phyloP scores from a whole-genome alignment of 148 eudicot species.

The Dysphania ambrosioides region DNA sequence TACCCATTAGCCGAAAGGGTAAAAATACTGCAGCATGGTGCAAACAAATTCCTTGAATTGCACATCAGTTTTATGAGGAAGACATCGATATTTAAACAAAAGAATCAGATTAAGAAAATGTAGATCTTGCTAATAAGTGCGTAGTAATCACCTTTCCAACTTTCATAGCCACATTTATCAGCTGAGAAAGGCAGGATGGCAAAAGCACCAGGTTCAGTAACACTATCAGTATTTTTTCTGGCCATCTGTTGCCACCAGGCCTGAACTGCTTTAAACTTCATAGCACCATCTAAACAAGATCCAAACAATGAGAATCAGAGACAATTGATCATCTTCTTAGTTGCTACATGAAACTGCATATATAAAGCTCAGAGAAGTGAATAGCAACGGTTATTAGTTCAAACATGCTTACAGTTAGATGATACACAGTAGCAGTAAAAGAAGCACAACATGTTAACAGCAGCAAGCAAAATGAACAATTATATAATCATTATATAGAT shows the following conservation, averaged over 20 bases:
- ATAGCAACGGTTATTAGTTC: background rate
- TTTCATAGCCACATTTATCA: slow-evolving; percentile 31
- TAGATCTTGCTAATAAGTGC: background rate
- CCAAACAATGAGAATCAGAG: slow-evolving; percentile 9
- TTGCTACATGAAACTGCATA: background rate
- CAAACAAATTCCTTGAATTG: background rate
- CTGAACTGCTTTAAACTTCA: slow-evolving; percentile 69
- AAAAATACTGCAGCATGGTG: background rate
- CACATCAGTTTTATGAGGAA: background rate
- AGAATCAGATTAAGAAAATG: background rate
- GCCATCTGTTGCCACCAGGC: slow-evolving; percentile 97
- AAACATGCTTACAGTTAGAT: background rate
- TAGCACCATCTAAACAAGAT: slow-evolving; percentile 40
- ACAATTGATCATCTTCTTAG: background rate
- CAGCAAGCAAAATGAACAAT: background rate
- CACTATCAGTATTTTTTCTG: slow-evolving; percentile 37
- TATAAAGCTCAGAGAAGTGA: slow-evolving; percentile 7
- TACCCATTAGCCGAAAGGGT: background rate
- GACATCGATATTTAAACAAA: background rate
- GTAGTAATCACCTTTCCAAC: slow-evolving; percentile 40
- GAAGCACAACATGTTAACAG: background rate
- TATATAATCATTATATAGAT: background rate
- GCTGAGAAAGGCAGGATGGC: slow-evolving; percentile 27
- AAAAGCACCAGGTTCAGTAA: slow-evolving; percentile 29
- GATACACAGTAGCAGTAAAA: background rate